Percentiles rank a stretch among this genome's conserved stretches.
Evolutionary conservation across 2,329 filamentous ascomycete genomes (phyloP).

Genomic region (Knoxdaviesia proteae): DNA sequence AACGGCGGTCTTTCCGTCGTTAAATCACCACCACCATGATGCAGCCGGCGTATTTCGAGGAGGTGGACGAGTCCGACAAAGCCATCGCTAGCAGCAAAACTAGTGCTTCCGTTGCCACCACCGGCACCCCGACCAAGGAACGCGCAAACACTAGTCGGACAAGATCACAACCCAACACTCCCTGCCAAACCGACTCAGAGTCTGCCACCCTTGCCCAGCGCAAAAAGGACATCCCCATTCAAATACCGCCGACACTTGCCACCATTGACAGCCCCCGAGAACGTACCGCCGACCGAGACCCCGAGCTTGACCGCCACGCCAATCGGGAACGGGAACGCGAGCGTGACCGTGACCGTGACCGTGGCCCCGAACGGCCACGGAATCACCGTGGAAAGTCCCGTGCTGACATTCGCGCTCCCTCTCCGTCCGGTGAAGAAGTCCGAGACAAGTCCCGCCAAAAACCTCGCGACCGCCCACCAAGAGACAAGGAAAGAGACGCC

Average conservation of each 20-base stretch:
- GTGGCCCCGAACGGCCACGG: too few species aligned
- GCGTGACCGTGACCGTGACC: background rate
- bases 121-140: conserved; percentile 1
- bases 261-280: too few species aligned
- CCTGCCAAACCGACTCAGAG: conserved; percentile 1
- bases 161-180: background rate
- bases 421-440: too few species aligned
- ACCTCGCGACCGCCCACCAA: too few species aligned
- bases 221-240: background rate
- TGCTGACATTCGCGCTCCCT: too few species aligned
- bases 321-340: background rate
- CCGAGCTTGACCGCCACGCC: too few species aligned
- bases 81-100: conserved; percentile 4
- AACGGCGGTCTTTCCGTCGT: too few species aligned
- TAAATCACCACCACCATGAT: conserved; percentile 2
- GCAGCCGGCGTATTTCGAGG: conserved; percentile 5
- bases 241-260: too few species aligned
- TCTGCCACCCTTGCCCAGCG: conserved; percentile 1
- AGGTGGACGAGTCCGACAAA: conserved; percentile 4
- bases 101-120: conserved; percentile 5
- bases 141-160: conserved; percentile 3
- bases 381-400: too few species aligned
- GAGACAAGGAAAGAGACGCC: too few species aligned
- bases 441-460: too few species aligned
- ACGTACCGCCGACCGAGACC: too few species aligned